Base-by-base conservation (phyloP, 2,329 filamentous ascomycete genomes). In the Fusarium sororula region DNA sequence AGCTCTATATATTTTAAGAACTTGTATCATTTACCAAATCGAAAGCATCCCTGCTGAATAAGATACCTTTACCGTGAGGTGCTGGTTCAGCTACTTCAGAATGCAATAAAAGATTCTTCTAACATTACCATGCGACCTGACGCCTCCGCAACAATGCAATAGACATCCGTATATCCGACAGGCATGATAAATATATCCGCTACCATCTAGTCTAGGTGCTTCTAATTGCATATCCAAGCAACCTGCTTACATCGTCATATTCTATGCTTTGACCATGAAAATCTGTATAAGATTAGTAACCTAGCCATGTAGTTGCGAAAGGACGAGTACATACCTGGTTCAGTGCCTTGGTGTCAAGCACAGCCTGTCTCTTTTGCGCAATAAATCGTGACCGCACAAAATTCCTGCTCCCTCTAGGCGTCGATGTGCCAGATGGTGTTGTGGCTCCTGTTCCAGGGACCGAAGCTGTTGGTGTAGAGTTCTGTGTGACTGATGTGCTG, bases 301-400 rank as follows among this genome's bases (percentile, higher is more conserved):
- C 7, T n/a, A 9, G 39, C 45, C 45, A 48, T 30, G 45, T 30
- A 48, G 20, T 22, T 48, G 26, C 20, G 45, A 20, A 47, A 28
- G 20, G 24, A n/a, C 9, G 45, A 48, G 41, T 38, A 73, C 85
- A 82, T 84, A 95, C 93, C 90, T 98, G 95, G 81, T 95, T 96
- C 79, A 98, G 83, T 20, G 95, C 94, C 79, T 92, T 91, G 55
- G 91, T 88, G 81, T 98, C 93, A 85, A 94, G 89, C 66, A 95
- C 89, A 6, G 95, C 95, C 85, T 92, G 90, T 78, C 91, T 91
- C 86, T 98, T 98, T 77, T 96, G 94, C 64, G 92, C 92, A 78
- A 98, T 98, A 82, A 95, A 94, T 68, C 94, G 89, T 75, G 93
- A 91, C 72, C 96, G 87, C 53, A 95, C 90, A 62, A 93, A 89